A percentile compares a stretch with the other conserved stretches of the same genome.
Conservation (phyloP, 495 filamentous ascomycete genomes). For the Hypoxylon lenormandii region DNA sequence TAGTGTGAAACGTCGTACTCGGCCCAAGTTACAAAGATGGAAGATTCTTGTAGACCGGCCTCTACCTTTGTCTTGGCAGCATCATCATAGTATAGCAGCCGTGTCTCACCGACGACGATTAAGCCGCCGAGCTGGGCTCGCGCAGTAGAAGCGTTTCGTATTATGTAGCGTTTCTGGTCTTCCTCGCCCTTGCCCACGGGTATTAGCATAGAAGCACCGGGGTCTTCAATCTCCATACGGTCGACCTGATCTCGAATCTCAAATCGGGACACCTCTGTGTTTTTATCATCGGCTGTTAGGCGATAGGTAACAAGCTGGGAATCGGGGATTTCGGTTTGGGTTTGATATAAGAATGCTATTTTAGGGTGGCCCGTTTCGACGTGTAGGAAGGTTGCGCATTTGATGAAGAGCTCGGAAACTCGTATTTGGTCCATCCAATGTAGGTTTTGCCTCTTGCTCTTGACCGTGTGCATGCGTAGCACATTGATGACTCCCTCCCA, state of each 20-base stretch:
- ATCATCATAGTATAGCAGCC: conserved; percentile 83
- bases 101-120: conserved; percentile 85
- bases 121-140: conserved; percentile 72
- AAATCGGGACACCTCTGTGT: conserved; percentile 59
- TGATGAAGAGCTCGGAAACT: conserved; percentile 87
- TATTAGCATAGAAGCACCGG: conserved; percentile 83
- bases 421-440: conserved; percentile 77
- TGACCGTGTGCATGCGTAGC: conserved; percentile 67
- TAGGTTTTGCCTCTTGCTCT: conserved; percentile 67
- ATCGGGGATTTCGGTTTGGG: conserved; percentile 70
- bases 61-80: conserved; percentile 71
- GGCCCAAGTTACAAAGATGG: conserved; percentile 89
- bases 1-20: conserved; percentile 82
- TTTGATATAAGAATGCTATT: conserved; percentile 85
- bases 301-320: conserved; percentile 71
- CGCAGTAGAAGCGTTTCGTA: conserved; percentile 61
- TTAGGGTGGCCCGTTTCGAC: conserved; percentile 77
- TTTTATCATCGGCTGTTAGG: conserved; percentile 64
- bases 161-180: conserved; percentile 64
- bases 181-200: conserved; percentile 73
- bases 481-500: conserved; percentile 90
- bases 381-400: conserved; percentile 83
- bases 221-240: conserved; percentile 71
- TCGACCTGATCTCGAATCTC: conserved; percentile 63
- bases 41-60: conserved; percentile 73